Evolutionary conservation across 2,329 filamentous ascomycete species (phyloP).

Genomic region (Lasiodiplodia citricola): DNA sequence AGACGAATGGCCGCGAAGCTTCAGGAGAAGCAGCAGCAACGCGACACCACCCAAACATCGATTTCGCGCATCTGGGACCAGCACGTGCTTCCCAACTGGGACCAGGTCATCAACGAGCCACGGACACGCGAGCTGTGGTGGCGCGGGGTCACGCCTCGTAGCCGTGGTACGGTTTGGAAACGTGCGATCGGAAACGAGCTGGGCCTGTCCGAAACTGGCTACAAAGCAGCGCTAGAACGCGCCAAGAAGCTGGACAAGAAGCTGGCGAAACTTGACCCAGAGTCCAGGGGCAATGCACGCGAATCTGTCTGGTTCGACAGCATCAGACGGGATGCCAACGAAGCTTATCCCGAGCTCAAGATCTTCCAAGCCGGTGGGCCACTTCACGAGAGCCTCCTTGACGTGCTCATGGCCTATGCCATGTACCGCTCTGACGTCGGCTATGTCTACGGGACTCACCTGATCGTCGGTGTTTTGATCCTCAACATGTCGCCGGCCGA

Average conservation of each 20-base stretch:
- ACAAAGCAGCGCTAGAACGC: conserved; percentile 71
- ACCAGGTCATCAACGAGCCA: conserved; percentile 69
- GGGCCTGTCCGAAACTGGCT: conserved; percentile 69
- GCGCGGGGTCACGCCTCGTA: conserved; percentile 75
- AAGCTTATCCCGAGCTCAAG: conserved; percentile 72
- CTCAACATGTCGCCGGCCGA: conserved; percentile 71
- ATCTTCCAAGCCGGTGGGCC: conserved; percentile 74
- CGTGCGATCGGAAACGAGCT: conserved; percentile 76
- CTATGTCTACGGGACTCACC: conserved; percentile 75
- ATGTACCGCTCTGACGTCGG: conserved; percentile 85
- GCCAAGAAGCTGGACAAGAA: conserved; percentile 67
- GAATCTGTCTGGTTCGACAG: conserved; percentile 66
- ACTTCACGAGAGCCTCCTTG: conserved; percentile 69
- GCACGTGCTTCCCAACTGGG: conserved; percentile 78
- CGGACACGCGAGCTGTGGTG: conserved; percentile 80
- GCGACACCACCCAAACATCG: conserved; percentile 57
- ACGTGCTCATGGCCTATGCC: conserved; percentile 78
- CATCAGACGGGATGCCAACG: conserved; percentile 69
- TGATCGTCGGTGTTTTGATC: conserved; percentile 74
- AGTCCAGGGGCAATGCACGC: conserved; percentile 54
- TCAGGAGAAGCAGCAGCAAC: conserved; percentile 58
- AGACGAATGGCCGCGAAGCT: conserved; percentile 56
- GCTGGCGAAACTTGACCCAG: conserved; percentile 52
- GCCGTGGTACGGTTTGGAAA: conserved; percentile 72
- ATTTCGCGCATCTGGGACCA: conserved; percentile 72